These are phyloP conservation scores for Bryoerythrophyllum caledonicum DNA, from an alignment of 225 moss, liverwort and hornwort species.

Conservation along the genomic window DNA sequence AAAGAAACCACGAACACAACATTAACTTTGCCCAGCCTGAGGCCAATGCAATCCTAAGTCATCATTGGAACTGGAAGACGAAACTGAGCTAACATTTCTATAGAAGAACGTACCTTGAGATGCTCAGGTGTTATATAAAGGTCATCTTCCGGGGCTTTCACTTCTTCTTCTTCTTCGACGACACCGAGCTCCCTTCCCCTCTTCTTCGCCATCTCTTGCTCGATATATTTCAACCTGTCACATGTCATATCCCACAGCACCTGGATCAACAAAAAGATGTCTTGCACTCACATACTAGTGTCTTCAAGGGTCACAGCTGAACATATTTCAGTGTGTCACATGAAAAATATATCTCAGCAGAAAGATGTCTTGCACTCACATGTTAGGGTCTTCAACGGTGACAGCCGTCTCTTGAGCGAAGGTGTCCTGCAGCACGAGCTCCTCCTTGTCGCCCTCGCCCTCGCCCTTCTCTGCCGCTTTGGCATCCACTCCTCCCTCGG, in stretches of 20 bases:
- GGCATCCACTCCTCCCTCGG: conserved; percentile 39
- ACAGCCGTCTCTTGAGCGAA: conserved; percentile 79
- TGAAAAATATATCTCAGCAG: too few relatives aligned
- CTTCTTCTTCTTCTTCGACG: conserved; percentile 72
- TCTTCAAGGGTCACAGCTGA: conserved; percentile 62
- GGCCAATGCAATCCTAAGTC: too few relatives aligned
- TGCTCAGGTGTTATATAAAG: conserved; percentile 91
- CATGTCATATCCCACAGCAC: too few relatives aligned
- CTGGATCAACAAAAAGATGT: too few relatives aligned
- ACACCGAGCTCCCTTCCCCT: conserved; percentile 63
- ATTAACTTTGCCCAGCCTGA: too few relatives aligned
- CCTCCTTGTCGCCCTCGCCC: conserved; percentile 79
- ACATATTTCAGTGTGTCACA: too few relatives aligned
- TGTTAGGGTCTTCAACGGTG: conserved; percentile 82
- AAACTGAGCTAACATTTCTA: not conserved
- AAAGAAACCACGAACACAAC: not conserved
- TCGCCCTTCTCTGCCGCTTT: conserved; percentile 71
- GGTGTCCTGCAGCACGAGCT: conserved; percentile 83
- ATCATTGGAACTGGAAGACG: not conserved
- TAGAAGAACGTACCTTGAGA: conserved; percentile 63
- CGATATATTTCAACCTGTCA: conserved; percentile 81
- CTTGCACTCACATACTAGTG: conserved; percentile 63
- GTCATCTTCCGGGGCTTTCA: conserved; percentile 87
- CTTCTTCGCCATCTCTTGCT: conserved; percentile 85
- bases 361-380: conserved; percentile 37